These are phyloP conservation scores for Suhomyces kilbournensis DNA, from an alignment of 805 yeast genomes.

Conservation along the genomic window DNA sequence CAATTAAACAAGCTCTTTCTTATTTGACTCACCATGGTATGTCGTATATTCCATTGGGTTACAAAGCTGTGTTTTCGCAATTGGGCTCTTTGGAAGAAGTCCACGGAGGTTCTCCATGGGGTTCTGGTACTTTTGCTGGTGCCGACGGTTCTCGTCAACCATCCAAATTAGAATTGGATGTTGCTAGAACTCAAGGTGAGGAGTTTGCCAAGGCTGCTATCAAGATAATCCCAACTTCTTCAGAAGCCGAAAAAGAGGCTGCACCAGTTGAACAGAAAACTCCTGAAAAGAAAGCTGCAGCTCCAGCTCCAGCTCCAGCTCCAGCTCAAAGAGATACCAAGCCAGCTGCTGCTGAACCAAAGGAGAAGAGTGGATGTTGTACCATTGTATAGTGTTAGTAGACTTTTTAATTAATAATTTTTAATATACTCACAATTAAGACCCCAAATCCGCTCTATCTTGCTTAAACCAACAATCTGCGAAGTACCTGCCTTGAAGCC, in stretches of 20 bases:
- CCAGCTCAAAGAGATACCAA: constrained; percentile 3
- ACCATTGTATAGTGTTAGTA: constrained; percentile 8
- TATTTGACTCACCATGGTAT: constrained; percentile 45
- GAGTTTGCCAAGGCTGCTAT: constrained; percentile 50
- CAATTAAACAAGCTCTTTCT: constrained; percentile 57
- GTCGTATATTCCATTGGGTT: constrained; percentile 75
- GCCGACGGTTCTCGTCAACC: constrained; percentile 74
- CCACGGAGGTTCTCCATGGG: constrained; percentile 86
- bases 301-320: no score
- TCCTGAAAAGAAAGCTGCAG: background rate
- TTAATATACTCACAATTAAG: constrained; percentile 1
- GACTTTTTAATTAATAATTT: background rate
- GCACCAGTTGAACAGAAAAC: constrained; percentile 1
- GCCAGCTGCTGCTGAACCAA: constrained; percentile 6
- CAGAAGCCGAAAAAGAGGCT: background rate
- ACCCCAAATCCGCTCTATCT: constrained; percentile 4
- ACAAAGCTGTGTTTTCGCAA: constrained; percentile 53
- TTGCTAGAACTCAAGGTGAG: constrained; percentile 68
- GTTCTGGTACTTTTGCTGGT: constrained; percentile 78
- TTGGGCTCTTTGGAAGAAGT: constrained; percentile 58
- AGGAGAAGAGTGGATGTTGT: constrained; percentile 11
- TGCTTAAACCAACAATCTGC: background rate
- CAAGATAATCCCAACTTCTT: constrained; percentile 19
- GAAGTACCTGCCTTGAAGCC: background rate
- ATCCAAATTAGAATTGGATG: constrained; percentile 55